Evolutionary conservation across 345 rosid genomes (phyloP).

Genomic region (Heritiera littoralis): DNA sequence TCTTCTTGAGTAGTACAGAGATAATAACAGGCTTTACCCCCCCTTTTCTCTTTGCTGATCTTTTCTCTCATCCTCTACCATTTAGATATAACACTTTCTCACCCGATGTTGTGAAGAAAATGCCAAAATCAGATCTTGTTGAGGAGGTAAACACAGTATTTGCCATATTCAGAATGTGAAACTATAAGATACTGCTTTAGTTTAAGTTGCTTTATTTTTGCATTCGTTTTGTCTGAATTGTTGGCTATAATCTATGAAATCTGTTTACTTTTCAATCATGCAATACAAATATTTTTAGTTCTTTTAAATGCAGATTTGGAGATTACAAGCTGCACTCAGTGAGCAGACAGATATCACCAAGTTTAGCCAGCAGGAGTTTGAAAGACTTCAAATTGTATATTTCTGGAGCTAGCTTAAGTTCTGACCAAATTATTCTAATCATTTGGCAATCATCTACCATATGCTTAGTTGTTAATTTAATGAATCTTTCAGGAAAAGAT

Average conservation of each 20-base stretch:
- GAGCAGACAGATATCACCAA: conserved; percentile 77
- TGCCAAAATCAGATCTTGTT: conserved; percentile 79
- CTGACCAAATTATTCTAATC: not conserved
- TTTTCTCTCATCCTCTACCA: conserved; percentile 16
- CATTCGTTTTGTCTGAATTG: not conserved
- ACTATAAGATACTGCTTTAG: no score
- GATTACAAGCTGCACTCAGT: conserved; percentile 65
- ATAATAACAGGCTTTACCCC: not conserved
- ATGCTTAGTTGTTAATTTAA: conserved; percentile 6
- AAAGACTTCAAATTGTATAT: conserved; percentile 76
- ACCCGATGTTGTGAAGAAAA: conserved; percentile 75
- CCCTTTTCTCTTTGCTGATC: conserved; percentile 2
- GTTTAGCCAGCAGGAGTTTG: conserved; percentile 75
- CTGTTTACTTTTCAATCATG: not conserved
- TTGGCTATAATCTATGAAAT: not conserved
- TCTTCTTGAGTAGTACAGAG: not conserved
- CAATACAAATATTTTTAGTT: not conserved
- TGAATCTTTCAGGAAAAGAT: conserved; percentile 71
- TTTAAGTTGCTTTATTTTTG: not conserved
- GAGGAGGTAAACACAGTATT: conserved; percentile 58
- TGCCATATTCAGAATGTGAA: not conserved
- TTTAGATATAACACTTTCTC: conserved; percentile 83
- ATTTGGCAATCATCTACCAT: not conserved
- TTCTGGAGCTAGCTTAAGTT: conserved; percentile 6
- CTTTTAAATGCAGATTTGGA: conserved; percentile 56